Conservation (phyloP, 768 basidiomycete genomes). For the Pleurotus citrinopileatus region DNA sequence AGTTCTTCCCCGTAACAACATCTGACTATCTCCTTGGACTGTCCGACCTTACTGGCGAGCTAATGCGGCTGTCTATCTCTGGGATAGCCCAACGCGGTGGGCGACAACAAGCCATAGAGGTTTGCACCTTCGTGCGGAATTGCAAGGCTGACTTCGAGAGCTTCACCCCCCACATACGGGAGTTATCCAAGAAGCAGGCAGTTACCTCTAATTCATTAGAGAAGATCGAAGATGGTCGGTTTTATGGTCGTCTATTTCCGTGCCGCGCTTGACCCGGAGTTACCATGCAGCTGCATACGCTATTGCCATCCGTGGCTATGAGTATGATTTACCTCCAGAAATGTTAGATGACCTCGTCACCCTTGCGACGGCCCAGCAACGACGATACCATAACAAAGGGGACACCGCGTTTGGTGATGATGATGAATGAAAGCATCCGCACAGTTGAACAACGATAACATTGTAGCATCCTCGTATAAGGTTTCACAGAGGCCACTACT, state of each 20-base stretch:
- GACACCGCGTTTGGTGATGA: conserved; percentile 10
- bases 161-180: conserved; percentile 65
- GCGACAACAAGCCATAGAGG: conserved; percentile 54
- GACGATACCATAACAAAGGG: conserved; percentile 16
- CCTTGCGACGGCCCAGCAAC: conserved; percentile 36
- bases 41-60: conserved; percentile 93
- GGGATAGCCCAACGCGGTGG: conserved; percentile 69
- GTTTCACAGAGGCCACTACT: not conserved
- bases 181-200: conserved; percentile 82
- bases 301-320: conserved; percentile 67
- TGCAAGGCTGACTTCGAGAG: conserved; percentile 84
- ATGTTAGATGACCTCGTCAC: conserved; percentile 69
- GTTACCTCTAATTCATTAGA: conserved; percentile 86
- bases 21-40: conserved; percentile 91
- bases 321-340: conserved; percentile 67
- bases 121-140: conserved; percentile 68
- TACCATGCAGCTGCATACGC: conserved; percentile 70
- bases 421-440: not conserved
- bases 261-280: no score
- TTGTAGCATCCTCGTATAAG: no score
- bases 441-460: no score
- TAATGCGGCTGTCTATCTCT: conserved; percentile 94
- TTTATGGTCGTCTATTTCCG: no score
- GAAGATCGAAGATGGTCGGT: conserved; percentile 91
- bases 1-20: conserved; percentile 76